Evolutionary conservation across 1,284 basidiomycete genomes (phyloP), one percentile per base, ranked within the genome.

Genomic region (Phellopilus nigrolimitatus): DNA sequence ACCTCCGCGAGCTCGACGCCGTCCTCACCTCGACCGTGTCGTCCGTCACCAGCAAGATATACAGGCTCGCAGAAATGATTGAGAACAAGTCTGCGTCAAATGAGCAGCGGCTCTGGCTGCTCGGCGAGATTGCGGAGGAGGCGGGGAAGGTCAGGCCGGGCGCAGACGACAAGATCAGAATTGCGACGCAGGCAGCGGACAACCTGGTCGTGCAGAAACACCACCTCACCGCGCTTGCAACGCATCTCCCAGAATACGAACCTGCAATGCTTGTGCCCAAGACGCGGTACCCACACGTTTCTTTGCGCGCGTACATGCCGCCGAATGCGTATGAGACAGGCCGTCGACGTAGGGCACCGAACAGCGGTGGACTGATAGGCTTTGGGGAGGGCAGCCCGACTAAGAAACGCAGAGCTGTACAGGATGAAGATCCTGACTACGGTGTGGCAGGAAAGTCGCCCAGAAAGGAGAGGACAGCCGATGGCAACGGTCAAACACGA

Each of bases 141-240:
- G 92, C 94, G 0, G 74, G 80, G 36, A 80, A 89, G 43, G 91
- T 97, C 71, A 94, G 94, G 68, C 82, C 95, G 54, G 97, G 97
- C 34, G 92, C 91, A 39, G 97, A 99, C 67, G 95, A 99, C 82
- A 99, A 99, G 77, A 98, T 99, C 66, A 82, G 95, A 62, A 94
- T 98, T 53, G 94, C 94, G 8, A 92, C 88, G 59, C 89, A 89
- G 60, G 95, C 95, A 8, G 92, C 93, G 49, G 95, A 99, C 70
- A 90, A 82, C 68, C 78, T 95, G 64, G 80, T 82, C 57, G 71
- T 74, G 3, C 89, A 94, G 67, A 75, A 80, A 51, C 66, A 69
- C 49, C 86, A 94, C 64, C 82, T 94, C 63, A 71, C 73, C 43
- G 69, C 72, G 17, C 74, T 90, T 15, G 71, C 84, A n/a, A 71